A percentile compares a stretch with the other conserved stretches of the same genome.
phyloP scores from a whole-genome alignment of 192 early-diverging fungal species.

The Pilobolus umbonatus region DNA sequence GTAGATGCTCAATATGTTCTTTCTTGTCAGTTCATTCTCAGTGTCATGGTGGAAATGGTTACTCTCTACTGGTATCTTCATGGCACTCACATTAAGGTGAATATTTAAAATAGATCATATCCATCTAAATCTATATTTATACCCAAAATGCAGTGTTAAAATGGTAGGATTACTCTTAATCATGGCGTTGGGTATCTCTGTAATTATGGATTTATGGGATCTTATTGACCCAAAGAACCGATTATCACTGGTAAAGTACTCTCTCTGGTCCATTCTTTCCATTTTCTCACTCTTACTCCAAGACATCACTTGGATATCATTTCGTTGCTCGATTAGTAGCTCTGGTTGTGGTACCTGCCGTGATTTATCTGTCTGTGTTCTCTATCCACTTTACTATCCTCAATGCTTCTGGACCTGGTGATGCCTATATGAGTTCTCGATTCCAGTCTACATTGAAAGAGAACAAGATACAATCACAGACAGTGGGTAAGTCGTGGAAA shows the following conservation, averaged over 20 bases:
- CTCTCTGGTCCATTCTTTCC: no score
- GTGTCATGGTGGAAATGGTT: constrained; percentile 86
- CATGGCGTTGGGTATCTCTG: constrained; percentile 75
- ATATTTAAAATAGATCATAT: no score
- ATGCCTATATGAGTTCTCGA: constrained; percentile 84
- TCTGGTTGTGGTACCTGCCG: constrained; percentile 76
- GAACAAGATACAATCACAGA: constrained; percentile 63
- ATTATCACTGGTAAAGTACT: constrained; percentile 46
- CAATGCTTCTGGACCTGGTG: constrained; percentile 79
- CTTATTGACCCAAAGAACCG: constrained; percentile 82
- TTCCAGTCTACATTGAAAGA: constrained; percentile 85
- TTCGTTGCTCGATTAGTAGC: constrained; percentile 80
- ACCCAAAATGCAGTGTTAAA: constrained; percentile 87
- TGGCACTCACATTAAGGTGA: constrained; percentile 60
- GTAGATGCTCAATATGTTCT: not conserved
- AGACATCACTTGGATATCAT: constrained; percentile 69
- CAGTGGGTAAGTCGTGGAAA: constrained; percentile 30
- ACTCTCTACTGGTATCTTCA: constrained; percentile 67
- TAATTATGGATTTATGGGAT: constrained; percentile 87
- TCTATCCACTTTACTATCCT: constrained; percentile 89
- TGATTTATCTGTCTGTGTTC: constrained; percentile 83
- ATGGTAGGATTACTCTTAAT: constrained; percentile 94
- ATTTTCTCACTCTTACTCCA: no score
- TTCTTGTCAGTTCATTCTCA: constrained; percentile 59
- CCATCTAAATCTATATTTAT: no score